phyloP scores from a whole-genome alignment of 352 stramenopile species.

The Globisporangium barbulae region DNA sequence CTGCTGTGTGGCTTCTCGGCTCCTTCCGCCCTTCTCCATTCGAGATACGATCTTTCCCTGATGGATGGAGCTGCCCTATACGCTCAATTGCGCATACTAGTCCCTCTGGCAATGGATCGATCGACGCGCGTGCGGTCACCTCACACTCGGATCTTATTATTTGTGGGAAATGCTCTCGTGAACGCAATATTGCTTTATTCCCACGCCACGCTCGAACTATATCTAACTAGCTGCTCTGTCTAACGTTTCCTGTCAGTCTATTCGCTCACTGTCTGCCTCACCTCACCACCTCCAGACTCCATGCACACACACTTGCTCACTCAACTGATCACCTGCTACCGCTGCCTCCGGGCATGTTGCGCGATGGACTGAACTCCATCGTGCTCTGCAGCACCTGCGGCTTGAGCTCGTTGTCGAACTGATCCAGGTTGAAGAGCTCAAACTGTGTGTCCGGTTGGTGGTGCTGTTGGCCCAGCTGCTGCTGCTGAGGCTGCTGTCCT shows the following conservation, averaged over 20 bases:
- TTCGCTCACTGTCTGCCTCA: background rate
- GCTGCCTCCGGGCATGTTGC: background rate
- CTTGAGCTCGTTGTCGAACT: conserved; percentile 21
- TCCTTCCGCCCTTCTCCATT: background rate
- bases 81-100: background rate
- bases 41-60: background rate
- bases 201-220: background rate
- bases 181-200: background rate
- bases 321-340: background rate
- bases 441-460: conserved; percentile 15
- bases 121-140: background rate
- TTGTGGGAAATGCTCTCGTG: too few relatives aligned
- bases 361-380: conserved; percentile 20
- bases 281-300: background rate
- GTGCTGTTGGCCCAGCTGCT: conserved; percentile 3
- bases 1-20: background rate
- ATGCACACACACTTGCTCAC: background rate
- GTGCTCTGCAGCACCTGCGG: conserved; percentile 14
- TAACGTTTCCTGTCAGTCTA: conserved; percentile 2
- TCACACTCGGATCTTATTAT: background rate
- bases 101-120: background rate
- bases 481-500: background rate
- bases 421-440: conserved; percentile 23
- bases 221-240: background rate
- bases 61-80: background rate